A percentile compares a stretch with the other conserved stretches of the same genome.
Evolutionary conservation across 2,329 filamentous ascomycete genomes (phyloP).

Genomic region (Diaporthe vexans): DNA sequence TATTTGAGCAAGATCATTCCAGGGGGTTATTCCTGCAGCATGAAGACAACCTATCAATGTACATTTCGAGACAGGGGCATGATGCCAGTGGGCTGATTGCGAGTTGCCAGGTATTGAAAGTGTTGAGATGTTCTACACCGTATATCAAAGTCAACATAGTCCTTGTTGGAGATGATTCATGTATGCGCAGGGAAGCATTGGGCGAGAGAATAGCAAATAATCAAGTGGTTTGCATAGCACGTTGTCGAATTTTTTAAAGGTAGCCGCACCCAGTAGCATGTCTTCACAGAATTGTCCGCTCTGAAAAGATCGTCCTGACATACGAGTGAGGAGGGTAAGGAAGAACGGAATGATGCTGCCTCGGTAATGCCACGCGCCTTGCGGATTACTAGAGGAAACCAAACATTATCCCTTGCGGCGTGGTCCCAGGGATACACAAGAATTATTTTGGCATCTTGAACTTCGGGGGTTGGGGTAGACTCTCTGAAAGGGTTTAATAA

Average conservation of each 20-base stretch:
- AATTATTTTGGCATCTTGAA: too few species aligned
- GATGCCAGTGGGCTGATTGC: constrained; percentile 12
- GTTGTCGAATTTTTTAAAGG: too few species aligned
- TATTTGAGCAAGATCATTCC: constrained; percentile 11
- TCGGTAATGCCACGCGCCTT: too few species aligned
- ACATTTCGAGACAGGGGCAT: constrained; percentile 25
- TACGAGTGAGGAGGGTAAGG: not conserved
- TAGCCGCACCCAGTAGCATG: not conserved
- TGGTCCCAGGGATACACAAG: too few species aligned
- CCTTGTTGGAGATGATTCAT: not conserved
- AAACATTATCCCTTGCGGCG: too few species aligned
- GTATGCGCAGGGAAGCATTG: too few species aligned
- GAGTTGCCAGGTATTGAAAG: constrained; percentile 6
- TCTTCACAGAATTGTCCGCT: not conserved
- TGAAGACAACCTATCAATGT: constrained; percentile 34
- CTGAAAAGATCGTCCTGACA: not conserved
- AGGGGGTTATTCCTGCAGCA: constrained; percentile 12
- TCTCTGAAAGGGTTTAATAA: too few species aligned
- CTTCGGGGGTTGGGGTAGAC: not conserved
- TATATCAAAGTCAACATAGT: not conserved
- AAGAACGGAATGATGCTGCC: too few species aligned
- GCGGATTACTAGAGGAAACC: not conserved
- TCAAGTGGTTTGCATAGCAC: not conserved
- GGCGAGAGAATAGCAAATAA: not conserved
- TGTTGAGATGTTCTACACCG: not conserved